phyloP scores from a whole-genome alignment of 495 filamentous ascomycete species.

The Penicillium macrosclerotiorum region DNA sequence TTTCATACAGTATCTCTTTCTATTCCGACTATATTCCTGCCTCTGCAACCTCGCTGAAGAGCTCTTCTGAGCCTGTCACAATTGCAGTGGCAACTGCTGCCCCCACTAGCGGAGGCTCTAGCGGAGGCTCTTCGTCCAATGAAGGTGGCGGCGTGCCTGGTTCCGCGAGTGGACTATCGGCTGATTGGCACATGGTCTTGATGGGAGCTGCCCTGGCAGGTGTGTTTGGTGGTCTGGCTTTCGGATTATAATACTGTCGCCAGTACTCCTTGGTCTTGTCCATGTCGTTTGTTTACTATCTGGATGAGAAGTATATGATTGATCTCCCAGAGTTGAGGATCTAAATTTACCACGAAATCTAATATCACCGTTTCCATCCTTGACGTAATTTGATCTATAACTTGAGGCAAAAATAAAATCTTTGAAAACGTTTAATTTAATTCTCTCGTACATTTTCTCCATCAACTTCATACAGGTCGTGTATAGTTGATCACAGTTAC shows the following conservation, averaged over 20 bases:
- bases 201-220: conserved; percentile 7
- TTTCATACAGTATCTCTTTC: not conserved
- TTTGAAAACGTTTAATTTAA: not conserved
- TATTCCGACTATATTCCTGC: conserved; percentile 10
- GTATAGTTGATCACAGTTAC: not conserved
- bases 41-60: conserved; percentile 17
- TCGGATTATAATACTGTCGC: conserved; percentile 19
- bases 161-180: not conserved
- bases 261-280: no score
- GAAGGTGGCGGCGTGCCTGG: not conserved
- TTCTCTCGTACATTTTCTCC: not conserved
- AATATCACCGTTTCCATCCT: not conserved
- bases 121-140: not conserved
- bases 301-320: no score
- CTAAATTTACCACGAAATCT: no score
- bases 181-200: not conserved
- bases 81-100: not conserved
- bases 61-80: conserved; percentile 12
- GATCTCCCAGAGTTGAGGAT: no score
- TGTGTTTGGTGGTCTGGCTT: conserved; percentile 17
- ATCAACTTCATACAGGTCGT: not conserved
- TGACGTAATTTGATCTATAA: not conserved
- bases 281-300: no score
- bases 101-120: not conserved
- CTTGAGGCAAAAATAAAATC: not conserved